Base-by-base conservation (phyloP, 1,139 yeast genomes). In the Suhomyces coccinellae region DNA sequence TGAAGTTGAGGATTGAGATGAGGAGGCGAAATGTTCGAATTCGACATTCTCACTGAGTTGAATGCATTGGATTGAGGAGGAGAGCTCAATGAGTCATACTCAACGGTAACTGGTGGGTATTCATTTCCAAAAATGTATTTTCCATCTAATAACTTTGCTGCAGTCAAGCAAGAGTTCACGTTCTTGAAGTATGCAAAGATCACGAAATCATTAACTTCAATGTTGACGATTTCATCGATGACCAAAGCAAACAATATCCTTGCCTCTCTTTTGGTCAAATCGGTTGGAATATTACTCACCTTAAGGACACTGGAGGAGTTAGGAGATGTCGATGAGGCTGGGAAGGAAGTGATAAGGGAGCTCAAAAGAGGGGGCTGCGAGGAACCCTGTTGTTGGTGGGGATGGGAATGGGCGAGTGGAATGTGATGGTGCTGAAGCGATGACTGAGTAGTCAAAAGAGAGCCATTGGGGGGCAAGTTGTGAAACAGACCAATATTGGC, bases 241-340 rank as follows among this genome's bases (percentile, higher is more conserved):
- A 95, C 95, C 53, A 91, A 74, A 7, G 97, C 79, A 61, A 91
- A 91, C 28, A 91, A 74, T 30, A 87, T 73, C 35, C 81, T 75
- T 15, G 93, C 85, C 63, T 91, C 98, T 58, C 97, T 80, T 28
- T 75, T 62, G 3, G 91, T 67, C 37, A 90, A 69, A 61, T 90
- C 96, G 9, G 72, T 61, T 2, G 98, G 97, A 17, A 89, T 64
- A 57, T 85, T 85, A 48, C 71, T 72, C 35, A 85, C 62, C 46
- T 69, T 75, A 40, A 79, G 58, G n/a, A 60, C 53, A 17, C 45
- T 40, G 30, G 53, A 39, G 15, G 44, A 43, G 32, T 38, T 38
- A 13, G 53, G 44, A 6, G 51, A 44, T n/a, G 51, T 37, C 5
- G 48, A 36, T 27, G 45, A 36, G 14, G 48, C 28, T 6, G 49